These are phyloP conservation scores for Talaromyces piceae DNA, from an alignment of 2,329 filamentous ascomycete species.

Conservation along the genomic window DNA sequence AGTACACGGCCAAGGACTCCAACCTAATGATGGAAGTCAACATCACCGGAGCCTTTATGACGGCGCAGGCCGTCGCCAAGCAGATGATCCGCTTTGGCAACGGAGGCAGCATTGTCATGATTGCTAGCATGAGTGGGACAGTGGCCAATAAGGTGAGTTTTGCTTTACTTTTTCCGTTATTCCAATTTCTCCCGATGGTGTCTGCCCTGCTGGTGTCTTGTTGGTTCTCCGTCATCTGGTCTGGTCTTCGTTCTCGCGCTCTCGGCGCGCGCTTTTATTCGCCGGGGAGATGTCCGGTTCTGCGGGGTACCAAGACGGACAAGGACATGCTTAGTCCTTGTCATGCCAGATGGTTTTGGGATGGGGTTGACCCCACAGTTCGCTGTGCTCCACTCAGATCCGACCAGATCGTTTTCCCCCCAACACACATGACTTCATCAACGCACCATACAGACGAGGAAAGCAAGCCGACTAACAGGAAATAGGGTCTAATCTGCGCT, in stretches of 20 bases:
- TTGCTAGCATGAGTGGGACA: constrained; percentile 56
- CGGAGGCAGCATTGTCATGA: constrained; percentile 55
- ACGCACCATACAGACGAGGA: too few relatives aligned
- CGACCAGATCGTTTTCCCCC: background rate
- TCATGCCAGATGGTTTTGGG: background rate
- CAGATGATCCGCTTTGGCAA: constrained; percentile 56
- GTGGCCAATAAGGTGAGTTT: constrained; percentile 47
- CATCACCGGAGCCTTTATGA: constrained; percentile 57
- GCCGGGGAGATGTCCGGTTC: too few relatives aligned
- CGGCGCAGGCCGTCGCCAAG: constrained; percentile 55
- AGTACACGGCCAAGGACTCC: constrained; percentile 60
- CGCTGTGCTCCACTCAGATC: background rate
- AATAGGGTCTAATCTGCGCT: constrained; percentile 40
- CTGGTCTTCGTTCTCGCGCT: too few relatives aligned
- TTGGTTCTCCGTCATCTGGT: background rate
- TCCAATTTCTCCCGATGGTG: too few relatives aligned
- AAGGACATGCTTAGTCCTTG: too few relatives aligned
- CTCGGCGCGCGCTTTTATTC: background rate
- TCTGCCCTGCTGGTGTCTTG: background rate
- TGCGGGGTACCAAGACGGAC: background rate
- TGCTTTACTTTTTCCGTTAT: background rate
- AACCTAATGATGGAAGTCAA: constrained; percentile 58
- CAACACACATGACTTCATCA: background rate
- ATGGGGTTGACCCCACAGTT: background rate
- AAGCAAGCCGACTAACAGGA: constrained; percentile 2